Evolutionary conservation across 805 yeast species (phyloP).

Genomic region (Candida hungchunana): DNA sequence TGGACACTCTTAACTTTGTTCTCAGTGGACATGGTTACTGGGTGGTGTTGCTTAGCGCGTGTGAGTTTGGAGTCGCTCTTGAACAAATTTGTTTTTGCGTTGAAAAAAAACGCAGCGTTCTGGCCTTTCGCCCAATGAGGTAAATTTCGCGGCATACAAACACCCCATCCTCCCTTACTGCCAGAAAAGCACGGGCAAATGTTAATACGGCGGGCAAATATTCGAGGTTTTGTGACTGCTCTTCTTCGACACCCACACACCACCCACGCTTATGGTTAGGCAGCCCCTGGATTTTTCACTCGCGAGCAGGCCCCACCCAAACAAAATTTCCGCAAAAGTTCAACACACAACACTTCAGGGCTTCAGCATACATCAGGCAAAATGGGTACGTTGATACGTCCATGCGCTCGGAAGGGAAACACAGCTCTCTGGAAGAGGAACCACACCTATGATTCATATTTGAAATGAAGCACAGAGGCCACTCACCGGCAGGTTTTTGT

Average conservation of each 20-base stretch:
- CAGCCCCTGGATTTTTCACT: slow-evolving; percentile 12
- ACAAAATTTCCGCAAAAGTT: slow-evolving; percentile 22
- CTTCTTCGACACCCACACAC: slow-evolving; percentile 11
- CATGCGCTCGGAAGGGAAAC: no score
- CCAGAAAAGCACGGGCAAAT: no score
- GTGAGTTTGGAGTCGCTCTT: slow-evolving; percentile 15
- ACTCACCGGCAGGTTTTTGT: no score
- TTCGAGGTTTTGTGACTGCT: slow-evolving; percentile 14
- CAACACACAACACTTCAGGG: slow-evolving; percentile 6
- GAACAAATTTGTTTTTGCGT: slow-evolving; percentile 26
- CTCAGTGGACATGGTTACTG: slow-evolving; percentile 55
- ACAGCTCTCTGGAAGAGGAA: no score
- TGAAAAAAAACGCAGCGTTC: slow-evolving; percentile 14
- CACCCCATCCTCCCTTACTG: no score
- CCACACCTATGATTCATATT: no score
- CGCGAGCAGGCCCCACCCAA: slow-evolving; percentile 12
- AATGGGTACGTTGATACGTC: slow-evolving; percentile 18
- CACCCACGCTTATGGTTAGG: slow-evolving; percentile 10
- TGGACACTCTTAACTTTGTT: slow-evolving; percentile 69
- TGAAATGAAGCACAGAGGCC: no score
- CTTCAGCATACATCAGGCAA: slow-evolving; percentile 14
- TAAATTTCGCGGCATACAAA: slow-evolving; percentile 17
- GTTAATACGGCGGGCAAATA: no score
- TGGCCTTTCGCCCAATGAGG: slow-evolving; percentile 10
- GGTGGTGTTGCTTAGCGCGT: slow-evolving; percentile 9